These are phyloP conservation scores for Niveomyces coronatus DNA, from an alignment of 2,329 filamentous ascomycete genomes.

Conservation along the genomic window DNA sequence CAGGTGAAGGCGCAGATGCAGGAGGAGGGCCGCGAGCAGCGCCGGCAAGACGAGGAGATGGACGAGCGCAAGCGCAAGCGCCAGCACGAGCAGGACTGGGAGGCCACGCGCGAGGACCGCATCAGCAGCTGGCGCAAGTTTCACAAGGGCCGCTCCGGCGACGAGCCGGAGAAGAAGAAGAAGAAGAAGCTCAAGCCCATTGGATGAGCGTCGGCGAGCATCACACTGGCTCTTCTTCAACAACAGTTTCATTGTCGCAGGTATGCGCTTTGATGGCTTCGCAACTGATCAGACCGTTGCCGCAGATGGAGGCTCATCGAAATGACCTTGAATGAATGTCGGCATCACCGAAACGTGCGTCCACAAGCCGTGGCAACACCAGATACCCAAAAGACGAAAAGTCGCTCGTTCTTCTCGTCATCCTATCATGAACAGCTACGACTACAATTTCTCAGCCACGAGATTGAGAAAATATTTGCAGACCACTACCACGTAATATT, in stretches of 20 bases:
- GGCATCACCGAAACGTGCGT: no score
- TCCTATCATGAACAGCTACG: no score
- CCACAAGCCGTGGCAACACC: no score
- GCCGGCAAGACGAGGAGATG: constrained; percentile 73
- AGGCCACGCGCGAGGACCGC: constrained; percentile 78
- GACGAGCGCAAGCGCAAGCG: constrained; percentile 75
- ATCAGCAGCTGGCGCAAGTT: constrained; percentile 94
- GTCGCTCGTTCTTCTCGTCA: no score
- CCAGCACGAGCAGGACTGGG: constrained; percentile 92
- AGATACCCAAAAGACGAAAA: no score
- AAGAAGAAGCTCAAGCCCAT: constrained; percentile 63
- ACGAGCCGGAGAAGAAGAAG: constrained; percentile 43
- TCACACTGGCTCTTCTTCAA: not conserved
- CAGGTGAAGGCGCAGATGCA: constrained; percentile 93
- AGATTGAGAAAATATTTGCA: not conserved
- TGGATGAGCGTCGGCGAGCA: constrained; percentile 28
- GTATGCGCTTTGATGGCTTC: no score
- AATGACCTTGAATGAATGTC: no score
- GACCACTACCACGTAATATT: not conserved
- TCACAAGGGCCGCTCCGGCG: constrained; percentile 58
- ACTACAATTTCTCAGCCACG: no score
- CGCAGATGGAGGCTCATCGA: no score
- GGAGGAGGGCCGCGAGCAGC: constrained; percentile 86
- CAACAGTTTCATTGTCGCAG: not conserved
- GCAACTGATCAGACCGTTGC: no score